phyloP scores from a whole-genome alignment of 768 basidiomycete species.

The Pulveroboletus sp. region DNA sequence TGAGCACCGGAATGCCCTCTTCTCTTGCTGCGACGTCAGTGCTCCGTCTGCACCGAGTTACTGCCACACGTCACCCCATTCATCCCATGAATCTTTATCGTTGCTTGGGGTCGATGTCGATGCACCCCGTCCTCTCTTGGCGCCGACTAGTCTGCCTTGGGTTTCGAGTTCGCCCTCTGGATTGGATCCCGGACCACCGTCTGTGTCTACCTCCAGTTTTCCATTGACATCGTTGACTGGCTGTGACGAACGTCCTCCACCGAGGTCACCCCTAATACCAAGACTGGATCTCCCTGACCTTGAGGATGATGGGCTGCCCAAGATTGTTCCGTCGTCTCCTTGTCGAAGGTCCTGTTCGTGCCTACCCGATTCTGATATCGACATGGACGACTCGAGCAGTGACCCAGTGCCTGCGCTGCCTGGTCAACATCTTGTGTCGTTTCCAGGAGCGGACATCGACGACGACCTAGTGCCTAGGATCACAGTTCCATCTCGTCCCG shows the following conservation, averaged over 20 bases:
- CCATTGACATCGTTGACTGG: constrained; percentile 23
- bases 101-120: constrained; percentile 26
- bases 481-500: neutral
- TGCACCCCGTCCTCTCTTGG: constrained; percentile 11
- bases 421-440: constrained; percentile 30
- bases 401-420: constrained; percentile 17
- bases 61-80: constrained; percentile 10
- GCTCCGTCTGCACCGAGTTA: constrained; percentile 13
- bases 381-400: constrained; percentile 14
- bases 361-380: constrained; percentile 30
- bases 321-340: constrained; percentile 26
- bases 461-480: constrained; percentile 36
- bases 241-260: constrained; percentile 17
- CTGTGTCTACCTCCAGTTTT: constrained; percentile 7
- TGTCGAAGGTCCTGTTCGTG: constrained; percentile 24
- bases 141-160: constrained; percentile 24
- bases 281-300: constrained; percentile 29
- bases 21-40: constrained; percentile 11
- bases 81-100: constrained; percentile 17
- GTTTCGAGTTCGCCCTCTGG: constrained; percentile 8
- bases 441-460: constrained; percentile 42
- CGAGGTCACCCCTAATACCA: constrained; percentile 31
- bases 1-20: constrained; percentile 16
- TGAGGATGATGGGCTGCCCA: constrained; percentile 22
- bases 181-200: constrained; percentile 14